phyloP scores from a whole-genome alignment of 116 monocot genomes.

The Iris pallida region DNA sequence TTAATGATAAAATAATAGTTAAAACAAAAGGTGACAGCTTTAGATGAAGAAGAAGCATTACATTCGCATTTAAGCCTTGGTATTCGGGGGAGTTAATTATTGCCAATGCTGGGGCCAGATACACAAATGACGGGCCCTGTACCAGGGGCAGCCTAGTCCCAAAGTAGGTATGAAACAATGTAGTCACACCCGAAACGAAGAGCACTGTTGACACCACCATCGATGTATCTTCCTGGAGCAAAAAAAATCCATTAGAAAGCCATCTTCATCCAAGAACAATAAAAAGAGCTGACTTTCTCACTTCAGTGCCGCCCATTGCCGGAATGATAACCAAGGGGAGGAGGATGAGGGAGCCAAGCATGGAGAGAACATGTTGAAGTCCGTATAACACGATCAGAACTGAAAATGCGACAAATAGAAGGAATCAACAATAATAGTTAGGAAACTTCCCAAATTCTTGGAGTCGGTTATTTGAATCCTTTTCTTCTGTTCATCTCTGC shows the following conservation, averaged over 20 bases:
- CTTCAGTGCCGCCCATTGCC: constrained; percentile 85
- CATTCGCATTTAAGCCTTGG: constrained; percentile 67
- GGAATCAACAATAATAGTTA: not conserved
- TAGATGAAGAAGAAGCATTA: constrained; percentile 17
- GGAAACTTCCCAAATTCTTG: not conserved
- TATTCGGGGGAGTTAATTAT: constrained; percentile 79
- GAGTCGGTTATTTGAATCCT: not conserved
- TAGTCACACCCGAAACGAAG: constrained; percentile 79
- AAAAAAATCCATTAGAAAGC: not conserved
- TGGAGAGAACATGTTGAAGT: constrained; percentile 80
- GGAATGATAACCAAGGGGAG: constrained; percentile 89
- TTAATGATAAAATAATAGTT: not conserved
- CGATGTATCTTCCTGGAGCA: constrained; percentile 74
- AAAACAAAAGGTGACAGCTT: not conserved
- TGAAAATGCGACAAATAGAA: constrained; percentile 17
- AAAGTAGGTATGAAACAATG: constrained; percentile 77
- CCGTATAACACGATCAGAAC: constrained; percentile 81
- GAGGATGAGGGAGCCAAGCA: constrained; percentile 81
- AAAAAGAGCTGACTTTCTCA: constrained; percentile 11
- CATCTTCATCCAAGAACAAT: not conserved
- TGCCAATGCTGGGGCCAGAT: constrained; percentile 83
- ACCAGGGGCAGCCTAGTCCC: constrained; percentile 82
- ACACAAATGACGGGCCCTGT: constrained; percentile 96
- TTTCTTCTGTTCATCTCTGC: too few species aligned
- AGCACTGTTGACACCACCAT: constrained; percentile 83